Evolutionary conservation across 2,329 filamentous ascomycete genomes (phyloP), one percentile per base, ranked within the genome.

Genomic region (Colletotrichum tanaceti): DNA sequence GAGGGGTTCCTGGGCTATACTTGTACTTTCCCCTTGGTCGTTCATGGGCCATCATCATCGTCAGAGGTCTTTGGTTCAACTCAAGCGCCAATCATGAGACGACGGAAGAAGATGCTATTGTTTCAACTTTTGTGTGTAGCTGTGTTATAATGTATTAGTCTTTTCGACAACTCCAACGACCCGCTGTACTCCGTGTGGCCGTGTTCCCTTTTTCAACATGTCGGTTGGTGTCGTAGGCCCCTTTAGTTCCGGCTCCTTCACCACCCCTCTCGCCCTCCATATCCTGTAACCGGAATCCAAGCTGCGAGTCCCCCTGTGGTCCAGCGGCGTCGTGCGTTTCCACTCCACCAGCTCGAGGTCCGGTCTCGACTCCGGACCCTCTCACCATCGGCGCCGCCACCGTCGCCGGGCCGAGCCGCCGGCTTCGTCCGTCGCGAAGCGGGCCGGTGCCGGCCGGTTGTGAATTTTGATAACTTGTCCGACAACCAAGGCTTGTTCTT

Each of bases 361-460:
- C 9, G 65, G 55, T 44, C 41, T 58, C 16, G 65, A 54, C n/a
- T n/a, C n/a, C n/a, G n/a, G n/a, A n/a, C 1, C 41, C n/a, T 13
- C 39, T 41, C 6, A 49, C 22, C 1, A 16, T 22, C n/a, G 47
- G 47, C 4, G 18, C 28, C 3, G 54, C 35, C 3, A n/a, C 50
- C 5, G 44, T 55, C 5, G 43, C 63, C 41, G 5, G n/a, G 4
- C 41, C 60, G 7, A 65, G 41, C 6, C 60, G 59, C 16, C 55
- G 59, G 18, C 66, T 24, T 71, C 69, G 39, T 70, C 60, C 32
- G 35, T 55, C 24, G 41, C 38, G 28, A 71, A 61, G 10, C 44
- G 50, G 20, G 69, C 59, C 6, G 57, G 57, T 11, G 63, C 38
- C 39, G 53, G 60, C n/a, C 52, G 65, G 41, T 24, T 41, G 35